phyloP scores from a whole-genome alignment of 345 rosid species.

The Erodium maritimum region DNA sequence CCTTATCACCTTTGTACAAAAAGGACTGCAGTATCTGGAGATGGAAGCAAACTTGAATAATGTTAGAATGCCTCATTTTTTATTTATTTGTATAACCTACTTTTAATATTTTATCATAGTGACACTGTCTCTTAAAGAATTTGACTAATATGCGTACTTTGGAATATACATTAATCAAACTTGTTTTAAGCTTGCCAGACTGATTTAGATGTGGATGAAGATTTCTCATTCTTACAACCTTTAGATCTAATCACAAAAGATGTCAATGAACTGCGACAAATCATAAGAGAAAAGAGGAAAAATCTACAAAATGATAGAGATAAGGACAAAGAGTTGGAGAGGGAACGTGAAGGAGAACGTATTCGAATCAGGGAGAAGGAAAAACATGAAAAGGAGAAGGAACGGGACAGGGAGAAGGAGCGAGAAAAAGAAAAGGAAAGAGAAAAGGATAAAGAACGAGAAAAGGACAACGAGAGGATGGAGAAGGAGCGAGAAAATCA shows the following conservation, averaged over 20 bases:
- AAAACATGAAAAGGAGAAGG: constrained; percentile 54
- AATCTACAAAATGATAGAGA: constrained; percentile 48
- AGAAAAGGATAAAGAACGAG: no score
- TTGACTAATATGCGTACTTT: constrained; percentile 3
- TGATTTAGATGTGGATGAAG: constrained; percentile 77
- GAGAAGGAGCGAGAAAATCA: constrained; percentile 55
- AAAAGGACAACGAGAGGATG: constrained; percentile 33
- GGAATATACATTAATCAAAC: constrained; percentile 18
- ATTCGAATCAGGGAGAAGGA: constrained; percentile 60
- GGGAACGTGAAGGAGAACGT: constrained; percentile 46
- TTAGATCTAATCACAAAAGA: constrained; percentile 91
- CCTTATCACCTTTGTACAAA: constrained; percentile 78
- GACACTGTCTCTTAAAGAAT: constrained; percentile 1
- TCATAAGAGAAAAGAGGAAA: constrained; percentile 70
- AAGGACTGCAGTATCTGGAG: constrained; percentile 94
- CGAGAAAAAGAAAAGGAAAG: constrained; percentile 13
- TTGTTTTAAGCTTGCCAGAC: constrained; percentile 46
- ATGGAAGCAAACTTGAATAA: constrained; percentile 90
- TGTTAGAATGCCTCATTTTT: constrained; percentile 34
- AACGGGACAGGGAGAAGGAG: constrained; percentile 20
- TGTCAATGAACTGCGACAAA: constrained; percentile 59
- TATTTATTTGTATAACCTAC: background rate
- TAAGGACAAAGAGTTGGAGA: constrained; percentile 50
- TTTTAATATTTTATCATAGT: background rate
- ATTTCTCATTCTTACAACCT: constrained; percentile 92